Evolutionary conservation across 805 yeast genomes (phyloP), one percentile per base, ranked within the genome.

Genomic region (Candida sphagnicola): DNA sequence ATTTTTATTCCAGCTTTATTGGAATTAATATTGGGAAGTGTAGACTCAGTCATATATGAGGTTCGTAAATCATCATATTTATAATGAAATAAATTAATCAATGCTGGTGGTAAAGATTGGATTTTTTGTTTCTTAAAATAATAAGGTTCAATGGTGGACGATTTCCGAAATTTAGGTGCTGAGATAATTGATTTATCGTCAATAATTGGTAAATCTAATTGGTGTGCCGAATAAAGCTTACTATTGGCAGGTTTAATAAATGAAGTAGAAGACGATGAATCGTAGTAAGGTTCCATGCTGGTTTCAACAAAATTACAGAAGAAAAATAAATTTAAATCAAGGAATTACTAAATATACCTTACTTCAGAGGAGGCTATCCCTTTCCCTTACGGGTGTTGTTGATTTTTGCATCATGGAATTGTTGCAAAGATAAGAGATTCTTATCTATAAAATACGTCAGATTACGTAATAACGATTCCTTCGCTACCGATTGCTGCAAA

Each of bases 91-190:
- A 26, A 15, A 14, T 30, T 14, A 10, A 31, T 23, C 3, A 39
- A 30, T 8, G 18, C 29, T 5, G 45, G 45, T 2, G 42, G 42
- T 11, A 35, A 30, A 5, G 34, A 34, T 12, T 18, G 26, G 5
- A 38, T 29, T 29, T 32, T 17, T 21, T 8, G 11, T 3, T 35
- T 15, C 28, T 39, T 45, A 11, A 21, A 39, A 30, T 45, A 50
- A 33, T 50, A 50, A 3, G 54, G 54, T 15, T 50, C 54, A n/a
- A 49, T 31, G 6, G 51, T 19, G 8, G 18, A 28, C 8, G 18
- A 15, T 13, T 17, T 15, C n/a, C 32, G 12, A 13, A 19, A 25
- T 8, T 21, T 26, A 8, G 40, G 30, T 16, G 43, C 31, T 17
- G 12, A 12, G 5, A n/a, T 10, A 6, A 36, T 17, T 11, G 19